Percentiles rank a stretch among this genome's conserved stretches.
These are phyloP conservation scores for Juglanconis oblonga DNA, from an alignment of 2,329 filamentous ascomycete species.

Conservation along the genomic window DNA sequence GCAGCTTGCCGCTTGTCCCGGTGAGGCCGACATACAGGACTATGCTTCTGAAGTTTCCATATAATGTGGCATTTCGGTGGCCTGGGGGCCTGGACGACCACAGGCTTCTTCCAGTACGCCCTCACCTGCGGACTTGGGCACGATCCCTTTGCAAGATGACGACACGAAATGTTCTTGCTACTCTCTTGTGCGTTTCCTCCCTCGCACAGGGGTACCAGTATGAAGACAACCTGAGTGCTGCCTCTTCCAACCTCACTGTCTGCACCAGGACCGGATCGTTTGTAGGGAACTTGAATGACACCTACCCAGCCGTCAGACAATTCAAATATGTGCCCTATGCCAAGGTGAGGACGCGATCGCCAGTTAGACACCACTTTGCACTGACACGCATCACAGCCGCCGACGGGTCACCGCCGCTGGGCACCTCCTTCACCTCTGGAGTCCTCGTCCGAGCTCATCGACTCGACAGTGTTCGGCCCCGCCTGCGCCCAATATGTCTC, in stretches of 20 bases:
- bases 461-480: conserved; percentile 1
- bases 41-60: background rate
- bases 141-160: background rate
- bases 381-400: background rate
- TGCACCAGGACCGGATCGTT: background rate
- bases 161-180: background rate
- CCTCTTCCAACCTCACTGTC: conserved; percentile 1
- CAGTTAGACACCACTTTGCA: background rate
- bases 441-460: background rate
- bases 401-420: conserved; percentile 8
- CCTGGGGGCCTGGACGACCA: background rate
- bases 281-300: background rate
- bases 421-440: conserved; percentile 6
- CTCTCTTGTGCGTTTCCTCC: background rate
- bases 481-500: conserved; percentile 5
- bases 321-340: conserved; percentile 7
- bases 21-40: background rate
- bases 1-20: background rate
- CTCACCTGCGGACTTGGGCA: no score
- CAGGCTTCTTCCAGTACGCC: background rate
- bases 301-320: conserved; percentile 3
- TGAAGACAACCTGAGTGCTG: background rate
- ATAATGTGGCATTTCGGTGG: background rate
- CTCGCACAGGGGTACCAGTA: background rate
- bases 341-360: background rate